Evolutionary conservation across 2,329 filamentous ascomycete genomes (phyloP).

Genomic region (Diaporthe helianthi): DNA sequence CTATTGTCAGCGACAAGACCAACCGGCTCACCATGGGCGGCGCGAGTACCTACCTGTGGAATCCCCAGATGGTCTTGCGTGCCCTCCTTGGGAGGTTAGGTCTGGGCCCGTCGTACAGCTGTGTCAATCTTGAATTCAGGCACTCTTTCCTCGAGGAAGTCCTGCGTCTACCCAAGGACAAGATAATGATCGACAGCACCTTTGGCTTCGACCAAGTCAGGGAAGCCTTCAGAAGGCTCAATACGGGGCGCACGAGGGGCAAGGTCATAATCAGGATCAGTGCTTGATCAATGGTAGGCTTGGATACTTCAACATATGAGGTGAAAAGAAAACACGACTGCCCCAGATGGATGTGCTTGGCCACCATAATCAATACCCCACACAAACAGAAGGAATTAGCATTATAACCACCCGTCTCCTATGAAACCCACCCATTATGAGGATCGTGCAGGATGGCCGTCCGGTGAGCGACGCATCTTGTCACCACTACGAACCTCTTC

Average conservation of each 20-base stretch:
- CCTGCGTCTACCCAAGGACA: constrained; percentile 1
- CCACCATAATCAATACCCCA: background rate
- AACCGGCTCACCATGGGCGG: constrained; percentile 29
- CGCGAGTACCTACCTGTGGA: constrained; percentile 22
- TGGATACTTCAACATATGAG: background rate
- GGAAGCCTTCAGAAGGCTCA: constrained; percentile 13
- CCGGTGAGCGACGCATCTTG: background rate
- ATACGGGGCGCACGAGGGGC: constrained; percentile 5
- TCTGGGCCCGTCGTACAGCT: constrained; percentile 23
- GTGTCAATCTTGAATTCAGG: constrained; percentile 25
- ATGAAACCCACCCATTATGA: background rate
- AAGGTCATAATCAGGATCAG: background rate
- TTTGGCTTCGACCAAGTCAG: constrained; percentile 9
- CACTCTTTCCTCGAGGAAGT: constrained; percentile 8
- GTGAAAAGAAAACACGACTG: background rate
- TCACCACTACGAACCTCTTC: background rate
- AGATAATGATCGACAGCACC: constrained; percentile 19
- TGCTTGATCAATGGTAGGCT: background rate
- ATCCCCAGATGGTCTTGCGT: constrained; percentile 27
- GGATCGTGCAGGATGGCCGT: background rate
- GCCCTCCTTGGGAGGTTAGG: constrained; percentile 18
- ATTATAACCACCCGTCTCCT: background rate
- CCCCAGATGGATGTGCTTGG: background rate
- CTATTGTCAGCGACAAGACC: constrained; percentile 37
- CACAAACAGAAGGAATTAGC: background rate